Percentiles rank a stretch among this genome's conserved stretches.
Evolutionary conservation across 2,329 filamentous ascomycete genomes (phyloP).

Genomic region (Colletotrichum gloeosporioides): DNA sequence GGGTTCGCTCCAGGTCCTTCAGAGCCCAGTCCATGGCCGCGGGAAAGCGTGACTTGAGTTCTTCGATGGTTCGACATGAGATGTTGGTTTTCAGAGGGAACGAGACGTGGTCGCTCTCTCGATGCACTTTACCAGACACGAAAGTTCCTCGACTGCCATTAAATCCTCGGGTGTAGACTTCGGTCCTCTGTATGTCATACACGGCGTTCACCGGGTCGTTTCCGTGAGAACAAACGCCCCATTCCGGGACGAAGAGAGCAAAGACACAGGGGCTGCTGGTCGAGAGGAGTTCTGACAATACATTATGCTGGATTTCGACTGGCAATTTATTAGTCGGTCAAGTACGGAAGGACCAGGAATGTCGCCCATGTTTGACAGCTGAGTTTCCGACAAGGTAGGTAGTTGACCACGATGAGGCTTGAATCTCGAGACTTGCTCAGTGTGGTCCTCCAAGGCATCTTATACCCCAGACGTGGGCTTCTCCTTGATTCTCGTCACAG

Average conservation of each 20-base stretch:
- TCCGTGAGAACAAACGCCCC: conserved; percentile 7
- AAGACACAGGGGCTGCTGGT: conserved; percentile 3
- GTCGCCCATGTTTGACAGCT: background rate
- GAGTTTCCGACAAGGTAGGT: background rate
- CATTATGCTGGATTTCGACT: conserved; percentile 1
- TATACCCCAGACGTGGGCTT: background rate
- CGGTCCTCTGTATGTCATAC: conserved; percentile 11
- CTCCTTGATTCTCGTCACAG: background rate
- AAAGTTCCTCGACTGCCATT: background rate
- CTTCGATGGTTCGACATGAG: background rate
- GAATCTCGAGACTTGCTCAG: background rate
- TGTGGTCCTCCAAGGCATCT: background rate
- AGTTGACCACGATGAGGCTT: background rate
- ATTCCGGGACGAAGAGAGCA: conserved; percentile 10
- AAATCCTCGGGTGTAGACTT: conserved; percentile 3
- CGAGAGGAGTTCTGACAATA: conserved; percentile 1
- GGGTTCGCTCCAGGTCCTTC: background rate
- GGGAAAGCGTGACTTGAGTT: background rate
- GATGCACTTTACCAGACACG: background rate
- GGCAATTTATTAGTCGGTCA: conserved; percentile 12
- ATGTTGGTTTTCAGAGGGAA: background rate
- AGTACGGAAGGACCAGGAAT: background rate
- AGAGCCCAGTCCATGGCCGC: background rate
- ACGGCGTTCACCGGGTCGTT: background rate
- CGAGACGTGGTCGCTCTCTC: background rate